A percentile compares a stretch with the other conserved stretches of the same genome.
Conservation (phyloP, 805 yeast genomes). For the Torulaspora gathmanii region DNA sequence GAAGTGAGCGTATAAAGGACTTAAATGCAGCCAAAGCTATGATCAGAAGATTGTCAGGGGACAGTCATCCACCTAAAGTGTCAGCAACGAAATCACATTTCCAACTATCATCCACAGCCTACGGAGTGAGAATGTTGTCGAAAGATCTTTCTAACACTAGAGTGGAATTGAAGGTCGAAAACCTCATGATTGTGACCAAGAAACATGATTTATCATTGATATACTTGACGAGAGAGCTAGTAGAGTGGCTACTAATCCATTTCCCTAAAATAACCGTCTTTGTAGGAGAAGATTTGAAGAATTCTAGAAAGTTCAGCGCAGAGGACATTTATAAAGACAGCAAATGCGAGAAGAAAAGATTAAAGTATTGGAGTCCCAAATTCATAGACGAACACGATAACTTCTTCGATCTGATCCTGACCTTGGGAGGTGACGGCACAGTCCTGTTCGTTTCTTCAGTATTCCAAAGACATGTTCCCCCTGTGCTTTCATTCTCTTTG, state of each 20-base stretch:
- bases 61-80: constrained; percentile 8
- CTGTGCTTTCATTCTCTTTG: constrained; percentile 79
- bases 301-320: constrained; percentile 60
- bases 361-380: constrained; percentile 64
- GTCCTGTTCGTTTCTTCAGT: constrained; percentile 82
- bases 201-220: constrained; percentile 78
- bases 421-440: constrained; percentile 97
- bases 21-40: constrained; percentile 22
- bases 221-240: constrained; percentile 69
- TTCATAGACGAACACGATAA: constrained; percentile 44
- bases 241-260: constrained; percentile 62
- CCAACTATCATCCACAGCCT: constrained; percentile 73
- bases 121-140: constrained; percentile 73
- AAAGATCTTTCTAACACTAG: constrained; percentile 66
- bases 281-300: constrained; percentile 66
- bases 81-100: constrained; percentile 47
- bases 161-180: constrained; percentile 61
- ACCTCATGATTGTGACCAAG: constrained; percentile 81
- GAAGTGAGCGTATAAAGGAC: constrained; percentile 11
- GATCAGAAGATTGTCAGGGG: constrained; percentile 21
- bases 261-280: constrained; percentile 48
- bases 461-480: constrained; percentile 84
- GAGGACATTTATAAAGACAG: constrained; percentile 45
- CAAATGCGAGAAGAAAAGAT: constrained; percentile 42
- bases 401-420: constrained; percentile 68